These are phyloP conservation scores for Diplodia corticola DNA, from an alignment of 2,329 filamentous ascomycete species.

Conservation along the genomic window DNA sequence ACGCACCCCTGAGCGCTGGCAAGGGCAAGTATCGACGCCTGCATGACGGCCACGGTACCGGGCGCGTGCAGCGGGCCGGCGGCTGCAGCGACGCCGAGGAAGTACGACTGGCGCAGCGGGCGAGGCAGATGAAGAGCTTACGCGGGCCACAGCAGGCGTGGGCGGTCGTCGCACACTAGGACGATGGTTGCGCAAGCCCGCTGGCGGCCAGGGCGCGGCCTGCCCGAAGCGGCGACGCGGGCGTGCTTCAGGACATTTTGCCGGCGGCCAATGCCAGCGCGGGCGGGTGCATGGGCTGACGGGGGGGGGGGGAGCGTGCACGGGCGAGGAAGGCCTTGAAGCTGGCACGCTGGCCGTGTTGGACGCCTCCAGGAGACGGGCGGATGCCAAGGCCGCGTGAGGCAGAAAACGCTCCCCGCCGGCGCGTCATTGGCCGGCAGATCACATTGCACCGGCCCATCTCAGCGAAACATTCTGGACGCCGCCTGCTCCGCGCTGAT, in stretches of 20 bases:
- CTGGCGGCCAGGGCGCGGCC: neutral
- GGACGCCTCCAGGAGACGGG: neutral
- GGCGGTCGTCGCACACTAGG: neutral
- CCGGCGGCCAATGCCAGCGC: neutral
- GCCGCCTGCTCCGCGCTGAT: neutral
- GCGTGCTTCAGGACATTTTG: neutral
- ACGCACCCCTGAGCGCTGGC: conserved; percentile 7
- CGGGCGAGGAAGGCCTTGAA: conserved; percentile 12
- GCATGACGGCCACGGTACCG: neutral
- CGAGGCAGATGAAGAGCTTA: neutral
- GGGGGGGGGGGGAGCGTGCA: neutral
- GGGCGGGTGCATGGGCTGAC: neutral
- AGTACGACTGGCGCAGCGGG: neutral
- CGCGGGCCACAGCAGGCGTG: neutral
- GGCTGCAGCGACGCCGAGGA: neutral
- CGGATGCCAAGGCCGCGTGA: conserved; percentile 3
- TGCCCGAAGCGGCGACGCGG: neutral
- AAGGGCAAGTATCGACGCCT: conserved; percentile 12
- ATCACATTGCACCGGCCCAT: neutral
- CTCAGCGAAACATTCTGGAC: conserved; percentile 9
- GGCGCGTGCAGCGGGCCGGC: neutral
- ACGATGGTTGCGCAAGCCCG: neutral
- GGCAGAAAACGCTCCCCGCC: neutral
- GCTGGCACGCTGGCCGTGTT: neutral
- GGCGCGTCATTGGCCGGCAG: conserved; percentile 10